These are phyloP conservation scores for Passalora sequoiae DNA, from an alignment of 2,329 filamentous ascomycete genomes.

Conservation along the genomic window DNA sequence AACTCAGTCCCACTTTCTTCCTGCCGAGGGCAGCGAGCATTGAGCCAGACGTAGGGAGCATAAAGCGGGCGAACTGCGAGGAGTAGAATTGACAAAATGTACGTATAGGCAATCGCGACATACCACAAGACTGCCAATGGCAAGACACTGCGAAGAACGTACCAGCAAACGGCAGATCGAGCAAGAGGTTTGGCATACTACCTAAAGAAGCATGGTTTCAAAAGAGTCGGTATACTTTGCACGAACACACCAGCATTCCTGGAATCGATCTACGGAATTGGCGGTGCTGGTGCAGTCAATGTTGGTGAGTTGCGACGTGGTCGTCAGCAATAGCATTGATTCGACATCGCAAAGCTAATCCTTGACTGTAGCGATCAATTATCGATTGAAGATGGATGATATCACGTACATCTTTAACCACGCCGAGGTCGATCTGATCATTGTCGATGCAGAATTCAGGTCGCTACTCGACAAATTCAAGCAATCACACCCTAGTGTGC, in stretches of 20 bases:
- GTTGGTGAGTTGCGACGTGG: conserved; percentile 47
- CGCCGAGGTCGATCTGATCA: conserved; percentile 77
- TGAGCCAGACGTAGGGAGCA: conserved; percentile 60
- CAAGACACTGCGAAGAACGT: conserved; percentile 67
- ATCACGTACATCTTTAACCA: conserved; percentile 87
- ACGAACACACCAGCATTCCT: conserved; percentile 95
- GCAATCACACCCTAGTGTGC: conserved; percentile 56
- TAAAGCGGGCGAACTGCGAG: background rate
- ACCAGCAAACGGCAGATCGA: conserved; percentile 77
- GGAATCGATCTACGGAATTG: conserved; percentile 82
- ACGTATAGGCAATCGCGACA: conserved; percentile 16
- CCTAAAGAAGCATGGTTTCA: conserved; percentile 66
- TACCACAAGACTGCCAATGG: conserved; percentile 44
- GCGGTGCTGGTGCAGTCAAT: conserved; percentile 71
- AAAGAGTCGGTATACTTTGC: conserved; percentile 75
- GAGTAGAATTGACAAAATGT: conserved; percentile 1
- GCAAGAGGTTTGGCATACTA: conserved; percentile 85
- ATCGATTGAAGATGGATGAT: conserved; percentile 74
- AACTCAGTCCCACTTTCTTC: conserved; percentile 85
- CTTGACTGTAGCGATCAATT: conserved; percentile 53
- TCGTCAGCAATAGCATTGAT: background rate
- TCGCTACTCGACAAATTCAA: conserved; percentile 63
- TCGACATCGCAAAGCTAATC: background rate
- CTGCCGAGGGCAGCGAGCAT: conserved; percentile 79
- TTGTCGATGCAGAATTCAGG: conserved; percentile 78